Base-by-base conservation (phyloP, 2,329 filamentous ascomycete genomes). In the Fusarium sororula region DNA sequence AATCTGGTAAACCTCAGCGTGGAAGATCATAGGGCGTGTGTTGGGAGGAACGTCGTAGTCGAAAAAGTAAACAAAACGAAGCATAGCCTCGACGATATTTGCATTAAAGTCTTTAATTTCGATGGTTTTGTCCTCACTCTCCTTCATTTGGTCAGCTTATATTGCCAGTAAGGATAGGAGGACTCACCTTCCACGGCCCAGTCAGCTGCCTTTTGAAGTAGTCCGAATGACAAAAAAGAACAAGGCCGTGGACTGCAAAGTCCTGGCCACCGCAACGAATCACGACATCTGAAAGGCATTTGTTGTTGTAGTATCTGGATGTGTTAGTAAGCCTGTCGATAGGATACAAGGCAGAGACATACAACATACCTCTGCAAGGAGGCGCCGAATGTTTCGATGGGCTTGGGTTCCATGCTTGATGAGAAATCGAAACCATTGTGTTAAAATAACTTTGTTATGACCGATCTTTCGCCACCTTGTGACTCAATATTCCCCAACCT, bases 151-250 rank as follows among this genome's bases (percentile, higher is more conserved):
- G 3, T 63, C 3, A 62, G 20, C 6, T 6, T 18, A 0, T 5
- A 0, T 18, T 5, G 3, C 4, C 3, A 11, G 6, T 20, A 2
- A 7, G 2, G 9, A 7, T n/a, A 10, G 14, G 20, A 14, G 37
- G 5, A n/a, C 37, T 7, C 3, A 53, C 66, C 54, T 39, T 70
- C 66, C 68, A 70, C 9, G 42, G 41, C 3, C 64, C 69, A 1
- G 28, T 14, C 0, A 70, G 11, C 4, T 70, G 48, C 8, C 17
- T 70, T 0, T 13, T 3, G 3, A 73, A 73, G 15, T 62, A 73
- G 2, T 65, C 22, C 0, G 59, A 70, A 12, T 66, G 69, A 4
- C 42, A 48, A 0, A 28, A 70, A 0, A 73, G 18, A 0, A 70
- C 38, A 2, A 73, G 15, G 14, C 60, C 26, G 4, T 73, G 65